phyloP scores from a whole-genome alignment of 306 rosid species.

The Malus sieversii region DNA sequence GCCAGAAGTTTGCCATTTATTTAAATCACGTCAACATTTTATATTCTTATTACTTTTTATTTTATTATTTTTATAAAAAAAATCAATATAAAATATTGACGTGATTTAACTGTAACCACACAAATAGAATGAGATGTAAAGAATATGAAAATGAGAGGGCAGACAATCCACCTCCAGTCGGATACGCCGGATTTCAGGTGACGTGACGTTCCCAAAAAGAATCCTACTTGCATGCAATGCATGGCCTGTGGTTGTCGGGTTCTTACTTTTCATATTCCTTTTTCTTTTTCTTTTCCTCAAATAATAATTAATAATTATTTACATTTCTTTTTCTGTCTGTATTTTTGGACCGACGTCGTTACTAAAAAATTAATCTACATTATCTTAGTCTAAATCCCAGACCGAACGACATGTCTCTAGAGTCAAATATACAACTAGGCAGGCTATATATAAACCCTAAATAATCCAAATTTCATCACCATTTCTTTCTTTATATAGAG shows the following conservation, averaged over 20 bases:
- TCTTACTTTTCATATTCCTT: neutral
- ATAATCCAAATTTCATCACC: neutral
- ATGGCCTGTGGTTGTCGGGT: neutral
- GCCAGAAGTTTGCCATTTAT: too few relatives aligned
- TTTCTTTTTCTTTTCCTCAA: neutral
- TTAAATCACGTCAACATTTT: too few relatives aligned
- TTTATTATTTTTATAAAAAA: too few relatives aligned
- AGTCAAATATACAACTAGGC: neutral
- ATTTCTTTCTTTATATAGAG: neutral
- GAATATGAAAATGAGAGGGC: too few relatives aligned
- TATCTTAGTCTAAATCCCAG: neutral
- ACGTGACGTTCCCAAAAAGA: conserved; percentile 36
- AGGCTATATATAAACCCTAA: neutral
- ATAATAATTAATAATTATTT: neutral
- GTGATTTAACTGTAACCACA: too few relatives aligned
- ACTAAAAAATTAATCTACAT: neutral
- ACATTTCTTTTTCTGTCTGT: neutral
- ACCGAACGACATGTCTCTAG: neutral
- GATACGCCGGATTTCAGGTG: conserved; percentile 38
- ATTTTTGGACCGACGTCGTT: neutral
- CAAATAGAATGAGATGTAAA: too few relatives aligned
- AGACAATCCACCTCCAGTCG: neutral
- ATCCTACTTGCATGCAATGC: conserved; percentile 10
- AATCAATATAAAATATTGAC: too few relatives aligned
- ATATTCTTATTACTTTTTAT: too few relatives aligned